A percentile compares a stretch with the other conserved stretches of the same genome.
Conservation (phyloP, 345 rosid species). For the Populus ilicifolia region DNA sequence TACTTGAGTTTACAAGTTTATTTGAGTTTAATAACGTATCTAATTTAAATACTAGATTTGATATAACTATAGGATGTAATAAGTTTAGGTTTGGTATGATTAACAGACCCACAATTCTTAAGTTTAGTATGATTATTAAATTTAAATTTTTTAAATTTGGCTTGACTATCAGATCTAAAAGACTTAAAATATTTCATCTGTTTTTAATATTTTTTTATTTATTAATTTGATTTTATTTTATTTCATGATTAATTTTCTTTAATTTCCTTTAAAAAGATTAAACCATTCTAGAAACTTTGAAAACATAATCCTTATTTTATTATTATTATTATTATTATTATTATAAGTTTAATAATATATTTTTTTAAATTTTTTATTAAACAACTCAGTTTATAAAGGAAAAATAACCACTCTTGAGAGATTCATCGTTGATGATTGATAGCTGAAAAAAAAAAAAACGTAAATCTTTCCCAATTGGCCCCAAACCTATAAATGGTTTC, state of each 20-base stretch:
- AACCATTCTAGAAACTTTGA: not conserved
- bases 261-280: not conserved
- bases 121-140: fast-evolving
- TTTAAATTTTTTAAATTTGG: fast-evolving
- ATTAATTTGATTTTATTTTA: not conserved
- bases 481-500: not conserved
- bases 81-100: fast-evolving
- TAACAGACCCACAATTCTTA: fast-evolving
- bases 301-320: not conserved
- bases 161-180: fast-evolving
- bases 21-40: fast-evolving
- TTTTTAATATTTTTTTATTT: too few relatives aligned
- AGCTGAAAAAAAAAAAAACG: not conserved
- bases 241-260: not conserved
- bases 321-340: not conserved
- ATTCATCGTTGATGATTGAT: too few relatives aligned
- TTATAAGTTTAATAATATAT: not conserved
- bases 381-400: not conserved
- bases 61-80: fast-evolving
- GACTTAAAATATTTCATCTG: too few relatives aligned
- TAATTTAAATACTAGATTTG: fast-evolving
- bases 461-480: not conserved
- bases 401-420: not conserved
- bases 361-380: not conserved
- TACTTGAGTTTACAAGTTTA: too few relatives aligned